phyloP scores from a whole-genome alignment of 129 eudicot species.

The Flaveria ramosissima region DNA sequence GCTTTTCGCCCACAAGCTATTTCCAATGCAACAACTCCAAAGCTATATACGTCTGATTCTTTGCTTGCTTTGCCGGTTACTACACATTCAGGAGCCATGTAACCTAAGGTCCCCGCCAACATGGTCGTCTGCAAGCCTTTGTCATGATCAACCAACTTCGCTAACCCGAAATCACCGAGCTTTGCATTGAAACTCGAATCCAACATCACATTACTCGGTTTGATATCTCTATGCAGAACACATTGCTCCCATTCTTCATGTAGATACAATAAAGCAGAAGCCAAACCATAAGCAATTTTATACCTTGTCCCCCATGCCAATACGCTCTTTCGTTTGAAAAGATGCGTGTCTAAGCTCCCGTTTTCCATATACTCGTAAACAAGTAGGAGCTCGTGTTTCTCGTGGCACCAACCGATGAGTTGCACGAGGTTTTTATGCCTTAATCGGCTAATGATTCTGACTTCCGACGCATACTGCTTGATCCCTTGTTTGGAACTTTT shows the following conservation, averaged over 20 bases:
- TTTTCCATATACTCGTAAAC: slow-evolving; percentile 24
- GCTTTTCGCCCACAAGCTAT: slow-evolving; percentile 42
- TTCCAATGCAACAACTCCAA: slow-evolving; percentile 40
- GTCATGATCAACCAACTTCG: slow-evolving; percentile 40
- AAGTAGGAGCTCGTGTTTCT: slow-evolving; percentile 18
- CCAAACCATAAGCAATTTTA: slow-evolving; percentile 45
- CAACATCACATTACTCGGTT: slow-evolving; percentile 39
- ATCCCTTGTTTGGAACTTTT: slow-evolving; percentile 19
- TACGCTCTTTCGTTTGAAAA: slow-evolving; percentile 25
- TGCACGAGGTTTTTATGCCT: slow-evolving; percentile 25
- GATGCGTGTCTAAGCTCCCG: slow-evolving; percentile 26
- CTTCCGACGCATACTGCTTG: slow-evolving; percentile 18
- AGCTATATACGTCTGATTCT: slow-evolving; percentile 38
- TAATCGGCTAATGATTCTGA: slow-evolving; percentile 20
- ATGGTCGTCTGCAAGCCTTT: slow-evolving; percentile 34
- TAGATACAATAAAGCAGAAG: slow-evolving; percentile 44
- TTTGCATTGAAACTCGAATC: slow-evolving; percentile 44
- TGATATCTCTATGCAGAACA: slow-evolving; percentile 31
- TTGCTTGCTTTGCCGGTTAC: slow-evolving; percentile 35
- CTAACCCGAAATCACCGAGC: slow-evolving; percentile 53
- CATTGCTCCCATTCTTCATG: slow-evolving; percentile 52
- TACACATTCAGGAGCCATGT: slow-evolving; percentile 41
- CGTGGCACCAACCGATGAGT: slow-evolving; percentile 33
- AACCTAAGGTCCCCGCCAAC: slow-evolving; percentile 39
- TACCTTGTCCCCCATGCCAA: slow-evolving; percentile 34